These are phyloP conservation scores for Exobasidium rhododendri DNA, from an alignment of 1,284 basidiomycete genomes.

Conservation along the genomic window DNA sequence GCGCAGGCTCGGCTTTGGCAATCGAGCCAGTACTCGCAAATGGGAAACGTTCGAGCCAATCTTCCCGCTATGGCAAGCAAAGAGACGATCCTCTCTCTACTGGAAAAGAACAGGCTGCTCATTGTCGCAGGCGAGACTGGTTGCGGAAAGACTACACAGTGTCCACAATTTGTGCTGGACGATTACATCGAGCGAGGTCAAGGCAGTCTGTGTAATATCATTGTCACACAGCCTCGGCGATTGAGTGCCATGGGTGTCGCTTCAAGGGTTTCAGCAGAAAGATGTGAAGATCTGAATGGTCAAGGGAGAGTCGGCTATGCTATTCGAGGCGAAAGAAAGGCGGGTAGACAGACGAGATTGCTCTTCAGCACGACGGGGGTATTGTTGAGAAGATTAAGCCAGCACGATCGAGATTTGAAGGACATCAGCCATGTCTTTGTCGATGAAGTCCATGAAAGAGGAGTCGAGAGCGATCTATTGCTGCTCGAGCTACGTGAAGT, in stretches of 20 bases:
- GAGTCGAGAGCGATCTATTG: conserved; percentile 83
- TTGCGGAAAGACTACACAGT: conserved; percentile 77
- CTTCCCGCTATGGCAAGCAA: conserved; percentile 76
- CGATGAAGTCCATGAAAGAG: conserved; percentile 90
- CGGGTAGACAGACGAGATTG: conserved; percentile 61
- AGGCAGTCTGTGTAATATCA: conserved; percentile 72
- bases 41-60: conserved; percentile 64
- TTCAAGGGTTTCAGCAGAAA: conserved; percentile 78
- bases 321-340: conserved; percentile 81
- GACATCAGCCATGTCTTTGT: conserved; percentile 81
- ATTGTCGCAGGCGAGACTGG: conserved; percentile 59
- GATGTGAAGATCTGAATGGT: conserved; percentile 68
- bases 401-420: conserved; percentile 68
- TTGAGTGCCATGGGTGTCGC: conserved; percentile 87
- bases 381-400: conserved; percentile 71
- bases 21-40: conserved; percentile 66
- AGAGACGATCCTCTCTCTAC: conserved; percentile 61
- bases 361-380: conserved; percentile 93
- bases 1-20: conserved; percentile 70
- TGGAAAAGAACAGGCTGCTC: conserved; percentile 29
- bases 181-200: conserved; percentile 65
- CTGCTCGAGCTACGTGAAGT: conserved; percentile 79
- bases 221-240: conserved; percentile 85
- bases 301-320: conserved; percentile 77
- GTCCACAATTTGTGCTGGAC: conserved; percentile 79